phyloP scores from a whole-genome alignment of 441 rosid genomes.

The Lepidium campestre region DNA sequence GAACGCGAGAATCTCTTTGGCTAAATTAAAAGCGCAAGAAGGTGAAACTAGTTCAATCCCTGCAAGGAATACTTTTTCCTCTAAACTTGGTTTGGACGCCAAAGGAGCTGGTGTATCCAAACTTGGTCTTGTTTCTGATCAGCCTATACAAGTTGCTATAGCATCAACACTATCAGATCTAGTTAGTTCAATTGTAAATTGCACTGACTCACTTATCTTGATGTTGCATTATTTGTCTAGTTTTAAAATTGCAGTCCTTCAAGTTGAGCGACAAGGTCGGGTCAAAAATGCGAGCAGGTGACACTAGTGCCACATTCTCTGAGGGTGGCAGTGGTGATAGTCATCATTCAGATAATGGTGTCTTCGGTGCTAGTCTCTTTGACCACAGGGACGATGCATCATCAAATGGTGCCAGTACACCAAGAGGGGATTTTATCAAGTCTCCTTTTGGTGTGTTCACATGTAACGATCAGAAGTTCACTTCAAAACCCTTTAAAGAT shows the following conservation, averaged over 20 bases:
- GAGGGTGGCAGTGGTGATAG: constrained; percentile 62
- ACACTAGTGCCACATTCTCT: constrained; percentile 32
- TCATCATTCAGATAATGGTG: constrained; percentile 52
- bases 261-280: constrained; percentile 69
- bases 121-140: constrained; percentile 77
- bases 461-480: constrained; percentile 39
- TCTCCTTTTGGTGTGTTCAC: constrained; percentile 51
- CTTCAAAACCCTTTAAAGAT: constrained; percentile 36
- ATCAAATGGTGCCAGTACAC: constrained; percentile 70
- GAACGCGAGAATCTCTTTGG: constrained; percentile 22
- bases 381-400: constrained; percentile 61
- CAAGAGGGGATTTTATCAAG: constrained; percentile 47
- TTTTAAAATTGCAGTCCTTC: constrained; percentile 47
- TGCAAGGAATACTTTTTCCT: constrained; percentile 37
- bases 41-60: constrained; percentile 38
- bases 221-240: constrained; percentile 26
- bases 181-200: constrained; percentile 43
- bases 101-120: constrained; percentile 23
- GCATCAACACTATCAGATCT: constrained; percentile 71
- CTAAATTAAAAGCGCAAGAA: constrained; percentile 28
- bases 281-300: constrained; percentile 50
- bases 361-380: constrained; percentile 35
- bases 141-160: constrained; percentile 72
- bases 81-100: constrained; percentile 13
- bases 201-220: background rate